Evolutionary conservation across 2,329 filamentous ascomycete genomes (phyloP).

Genomic region (Hypoxylon sp.): DNA sequence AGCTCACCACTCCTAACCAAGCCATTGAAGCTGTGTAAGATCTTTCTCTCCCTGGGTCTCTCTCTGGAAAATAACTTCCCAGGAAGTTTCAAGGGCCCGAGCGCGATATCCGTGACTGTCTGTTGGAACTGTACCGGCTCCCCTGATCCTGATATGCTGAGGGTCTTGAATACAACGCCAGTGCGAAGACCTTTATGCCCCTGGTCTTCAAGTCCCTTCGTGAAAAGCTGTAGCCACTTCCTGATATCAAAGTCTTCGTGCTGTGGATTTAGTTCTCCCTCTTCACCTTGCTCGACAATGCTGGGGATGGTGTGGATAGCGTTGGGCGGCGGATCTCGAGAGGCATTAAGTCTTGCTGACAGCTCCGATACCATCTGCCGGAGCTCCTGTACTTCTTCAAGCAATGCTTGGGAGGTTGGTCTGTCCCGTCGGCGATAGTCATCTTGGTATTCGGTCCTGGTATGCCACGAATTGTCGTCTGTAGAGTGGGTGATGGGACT

Average conservation of each 20-base stretch:
- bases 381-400: slow-evolving; percentile 24
- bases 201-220: slow-evolving; percentile 20
- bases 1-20: slow-evolving; percentile 59
- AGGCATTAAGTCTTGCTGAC: slow-evolving; percentile 13
- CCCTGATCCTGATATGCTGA: slow-evolving; percentile 23
- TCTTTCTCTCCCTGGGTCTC: slow-evolving; percentile 16
- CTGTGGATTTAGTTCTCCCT: slow-evolving; percentile 5
- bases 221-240: slow-evolving; percentile 23
- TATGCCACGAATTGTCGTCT: slow-evolving; percentile 21
- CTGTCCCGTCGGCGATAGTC: slow-evolving; percentile 17
- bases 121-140: slow-evolving; percentile 21
- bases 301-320: slow-evolving; percentile 3
- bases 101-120: slow-evolving; percentile 19
- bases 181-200: slow-evolving; percentile 22
- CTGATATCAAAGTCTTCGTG: slow-evolving; percentile 19
- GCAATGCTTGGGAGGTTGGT: slow-evolving; percentile 19
- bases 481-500: slow-evolving; percentile 6
- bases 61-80: slow-evolving; percentile 8
- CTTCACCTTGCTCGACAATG: slow-evolving; percentile 1
- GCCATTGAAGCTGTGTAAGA: slow-evolving; percentile 26
- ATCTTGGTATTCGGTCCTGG: slow-evolving; percentile 19
- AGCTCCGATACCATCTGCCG: slow-evolving; percentile 25
- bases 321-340: neutral
- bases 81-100: slow-evolving; percentile 11
- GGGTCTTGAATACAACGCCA: slow-evolving; percentile 18